A percentile compares a stretch with the other conserved stretches of the same genome.
phyloP scores from a whole-genome alignment of 495 filamentous ascomycete species.

The Penicillium arizonense region DNA sequence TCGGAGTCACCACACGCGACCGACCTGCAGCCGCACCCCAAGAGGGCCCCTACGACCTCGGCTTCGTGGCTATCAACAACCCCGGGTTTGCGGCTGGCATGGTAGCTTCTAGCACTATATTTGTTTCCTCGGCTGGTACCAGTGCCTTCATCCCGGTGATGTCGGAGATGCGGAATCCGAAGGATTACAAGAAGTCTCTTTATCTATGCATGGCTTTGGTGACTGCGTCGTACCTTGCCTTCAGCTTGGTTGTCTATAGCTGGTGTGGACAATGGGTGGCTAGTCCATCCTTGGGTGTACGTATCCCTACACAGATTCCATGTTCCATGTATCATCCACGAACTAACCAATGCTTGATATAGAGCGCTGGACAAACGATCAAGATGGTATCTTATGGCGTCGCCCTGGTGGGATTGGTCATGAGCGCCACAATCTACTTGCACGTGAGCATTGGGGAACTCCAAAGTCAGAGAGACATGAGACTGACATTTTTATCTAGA shows the following conservation, averaged over 20 bases:
- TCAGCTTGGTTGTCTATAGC: slow-evolving; percentile 56
- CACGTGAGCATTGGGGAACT: slow-evolving; percentile 36
- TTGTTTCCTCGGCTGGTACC: slow-evolving; percentile 52
- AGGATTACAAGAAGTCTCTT: slow-evolving; percentile 62
- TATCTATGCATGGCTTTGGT: slow-evolving; percentile 58
- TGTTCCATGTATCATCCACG: background rate
- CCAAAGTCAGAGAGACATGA: too few relatives aligned
- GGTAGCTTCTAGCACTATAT: slow-evolving; percentile 36
- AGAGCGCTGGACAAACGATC: slow-evolving; percentile 56
- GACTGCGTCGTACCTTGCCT: slow-evolving; percentile 57
- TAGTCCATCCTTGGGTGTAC: slow-evolving; percentile 62
- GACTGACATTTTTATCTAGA: slow-evolving; percentile 12
- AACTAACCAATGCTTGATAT: background rate
- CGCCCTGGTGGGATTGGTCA: slow-evolving; percentile 58
- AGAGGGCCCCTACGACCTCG: slow-evolving; percentile 37
- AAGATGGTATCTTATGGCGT: slow-evolving; percentile 71
- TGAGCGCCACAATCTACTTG: slow-evolving; percentile 59
- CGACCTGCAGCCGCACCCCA: slow-evolving; percentile 36
- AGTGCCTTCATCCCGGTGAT: slow-evolving; percentile 71
- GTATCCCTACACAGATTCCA: background rate
- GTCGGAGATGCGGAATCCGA: slow-evolving; percentile 68
- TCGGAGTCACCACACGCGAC: slow-evolving; percentile 41
- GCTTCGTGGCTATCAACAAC: slow-evolving; percentile 35
- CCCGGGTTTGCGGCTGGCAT: slow-evolving; percentile 36
- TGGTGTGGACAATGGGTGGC: slow-evolving; percentile 66